Evolutionary conservation across 306 rosid species (phyloP), one percentile per base, ranked within the genome.

Genomic region (Hylodesmum podocarpum): DNA sequence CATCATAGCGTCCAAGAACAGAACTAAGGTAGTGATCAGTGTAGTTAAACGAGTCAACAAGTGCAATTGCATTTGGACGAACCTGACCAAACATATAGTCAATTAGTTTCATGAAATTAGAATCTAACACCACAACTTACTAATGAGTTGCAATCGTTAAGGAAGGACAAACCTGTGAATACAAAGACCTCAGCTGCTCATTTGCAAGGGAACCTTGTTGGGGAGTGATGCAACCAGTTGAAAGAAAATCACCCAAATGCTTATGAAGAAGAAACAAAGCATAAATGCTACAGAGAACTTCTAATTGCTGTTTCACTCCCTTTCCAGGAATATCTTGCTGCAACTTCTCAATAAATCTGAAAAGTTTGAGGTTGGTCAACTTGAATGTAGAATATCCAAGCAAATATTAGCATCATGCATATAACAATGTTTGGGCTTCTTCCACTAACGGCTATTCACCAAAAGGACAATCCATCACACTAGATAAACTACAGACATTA

Each of bases 1-100:
- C 99, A 8, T 95, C 97, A 9, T 84, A 86, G 39, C 97, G 90
- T 16, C 99, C 99, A 65, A 92, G 99, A 68, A 92, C 78, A 0
- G 99, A 95, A 72, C 97, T 83, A 5, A 95, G 97, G 82, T 37
- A 95, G 87, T 95, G 99, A 73, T 95, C 97, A 0, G 99, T 92
- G 88, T 90, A 83, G 83, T 95, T 88, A 13, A 90, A 95, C 1
- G 99, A 88, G 70, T 95, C 99, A 36, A 92, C 99, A 15, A 95
- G 91, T 31, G 90, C 83, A 39, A 95, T 44, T 3, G 93, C 97
- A 80, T 91, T 95, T 6, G 97, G 99, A 9, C 99, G 97, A 73
- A 89, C 90, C 99, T 95, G 67, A 36, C 18, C 39, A 86, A 59
- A 81, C 61, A 73, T 3, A 51, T 49, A 72, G 57, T 70, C 36